A percentile compares a stretch with the other conserved stretches of the same genome.
phyloP scores from a whole-genome alignment of 805 yeast genomes.

The Suhomyces xylopsoci region DNA sequence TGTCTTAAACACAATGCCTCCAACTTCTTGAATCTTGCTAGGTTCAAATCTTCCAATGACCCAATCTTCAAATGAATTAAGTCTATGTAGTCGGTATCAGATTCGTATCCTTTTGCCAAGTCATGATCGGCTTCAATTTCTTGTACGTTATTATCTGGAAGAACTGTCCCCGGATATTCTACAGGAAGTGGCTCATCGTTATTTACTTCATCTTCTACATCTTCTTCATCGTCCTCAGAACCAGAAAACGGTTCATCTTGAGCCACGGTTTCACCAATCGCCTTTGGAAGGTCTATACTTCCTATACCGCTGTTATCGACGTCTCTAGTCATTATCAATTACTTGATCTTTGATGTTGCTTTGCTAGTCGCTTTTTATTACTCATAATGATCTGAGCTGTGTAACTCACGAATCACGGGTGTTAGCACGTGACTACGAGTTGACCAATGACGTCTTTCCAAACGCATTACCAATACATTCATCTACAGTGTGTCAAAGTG shows the following conservation, averaged over 20 bases:
- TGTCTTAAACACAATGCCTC: conserved; percentile 74
- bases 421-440: background rate
- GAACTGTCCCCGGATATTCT: conserved; percentile 41
- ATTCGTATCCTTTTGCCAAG: conserved; percentile 52
- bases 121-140: conserved; percentile 67
- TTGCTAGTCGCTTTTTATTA: background rate
- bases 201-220: conserved; percentile 16
- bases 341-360: background rate
- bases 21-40: conserved; percentile 55
- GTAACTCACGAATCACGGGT: background rate
- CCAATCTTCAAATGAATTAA: conserved; percentile 67
- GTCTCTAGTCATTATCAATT: background rate
- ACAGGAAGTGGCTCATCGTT: conserved; percentile 36
- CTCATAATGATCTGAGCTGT: background rate
- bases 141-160: conserved; percentile 48
- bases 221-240: conserved; percentile 24
- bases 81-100: conserved; percentile 60
- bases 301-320: background rate
- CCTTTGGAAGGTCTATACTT: conserved; percentile 7
- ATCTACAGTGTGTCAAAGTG: background rate
- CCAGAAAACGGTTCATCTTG: conserved; percentile 12
- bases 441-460: background rate
- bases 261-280: conserved; percentile 7
- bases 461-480: background rate
- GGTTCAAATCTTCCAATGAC: conserved; percentile 58